A percentile compares a stretch with the other conserved stretches of the same genome.
These are phyloP conservation scores for Annulohypoxylon truncatum DNA, from an alignment of 2,329 filamentous ascomycete species.

Conservation along the genomic window DNA sequence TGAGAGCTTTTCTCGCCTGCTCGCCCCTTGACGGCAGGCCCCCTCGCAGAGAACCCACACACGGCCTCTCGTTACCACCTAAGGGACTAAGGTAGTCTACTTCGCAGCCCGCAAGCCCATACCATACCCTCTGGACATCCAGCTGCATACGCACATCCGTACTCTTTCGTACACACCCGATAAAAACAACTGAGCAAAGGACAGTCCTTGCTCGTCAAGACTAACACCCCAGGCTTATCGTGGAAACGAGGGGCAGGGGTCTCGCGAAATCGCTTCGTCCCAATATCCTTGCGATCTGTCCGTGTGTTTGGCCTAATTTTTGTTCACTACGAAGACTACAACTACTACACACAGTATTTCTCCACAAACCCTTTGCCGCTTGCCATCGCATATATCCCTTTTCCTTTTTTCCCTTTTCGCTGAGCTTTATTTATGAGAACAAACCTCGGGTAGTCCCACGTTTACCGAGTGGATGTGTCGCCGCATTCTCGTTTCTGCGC, in stretches of 20 bases:
- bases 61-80: constrained; percentile 30
- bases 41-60: constrained; percentile 34
- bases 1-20: constrained; percentile 23
- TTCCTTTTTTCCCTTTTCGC: constrained; percentile 34
- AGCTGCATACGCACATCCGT: constrained; percentile 29
- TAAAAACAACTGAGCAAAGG: constrained; percentile 30
- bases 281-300: constrained; percentile 35
- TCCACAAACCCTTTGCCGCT: constrained; percentile 32
- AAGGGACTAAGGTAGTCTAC: constrained; percentile 26
- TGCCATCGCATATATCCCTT: constrained; percentile 38
- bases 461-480: constrained; percentile 17
- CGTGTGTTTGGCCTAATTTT: constrained; percentile 34
- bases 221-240: constrained; percentile 40
- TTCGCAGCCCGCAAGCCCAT: constrained; percentile 20
- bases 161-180: constrained; percentile 31
- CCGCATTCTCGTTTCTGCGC: constrained; percentile 21
- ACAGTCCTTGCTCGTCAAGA: constrained; percentile 26
- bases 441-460: constrained; percentile 22
- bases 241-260: constrained; percentile 38
- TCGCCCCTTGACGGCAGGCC: constrained; percentile 23
- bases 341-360: constrained; percentile 36
- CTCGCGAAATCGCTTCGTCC: constrained; percentile 39
- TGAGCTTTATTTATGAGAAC: constrained; percentile 33
- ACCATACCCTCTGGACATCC: constrained; percentile 17
- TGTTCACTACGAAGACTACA: constrained; percentile 29